Evolutionary conservation across 192 early-diverging fungal species (phyloP).

Genomic region (Coemansia sp.): DNA sequence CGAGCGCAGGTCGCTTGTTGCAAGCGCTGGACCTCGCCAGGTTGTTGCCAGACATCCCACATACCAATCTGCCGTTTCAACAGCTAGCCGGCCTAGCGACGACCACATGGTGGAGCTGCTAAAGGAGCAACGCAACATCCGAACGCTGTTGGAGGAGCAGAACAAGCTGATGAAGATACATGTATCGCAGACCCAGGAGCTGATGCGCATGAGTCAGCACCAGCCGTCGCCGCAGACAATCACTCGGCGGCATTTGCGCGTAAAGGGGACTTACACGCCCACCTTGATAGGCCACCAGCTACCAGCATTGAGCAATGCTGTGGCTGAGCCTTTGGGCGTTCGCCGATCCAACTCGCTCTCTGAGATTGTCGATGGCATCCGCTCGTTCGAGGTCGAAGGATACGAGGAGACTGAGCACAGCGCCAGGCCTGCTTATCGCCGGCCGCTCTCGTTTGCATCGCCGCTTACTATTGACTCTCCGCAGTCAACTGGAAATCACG

Average conservation of each 20-base stretch:
- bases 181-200: constrained; percentile 49
- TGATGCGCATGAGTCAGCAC: constrained; percentile 35
- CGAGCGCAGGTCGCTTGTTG: background rate
- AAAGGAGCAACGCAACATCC: constrained; percentile 51
- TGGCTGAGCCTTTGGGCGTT: constrained; percentile 2
- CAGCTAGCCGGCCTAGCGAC: background rate
- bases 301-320: background rate
- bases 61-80: background rate
- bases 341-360: constrained; percentile 51
- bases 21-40: background rate
- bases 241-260: constrained; percentile 47
- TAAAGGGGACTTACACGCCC: constrained; percentile 45
- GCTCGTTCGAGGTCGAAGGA: constrained; percentile 52
- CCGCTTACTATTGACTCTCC: constrained; percentile 1
- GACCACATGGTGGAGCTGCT: constrained; percentile 33
- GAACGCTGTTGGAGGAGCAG: constrained; percentile 44
- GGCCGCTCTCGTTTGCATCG: constrained; percentile 23
- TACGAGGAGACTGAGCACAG: constrained; percentile 52
- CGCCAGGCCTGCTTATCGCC: background rate
- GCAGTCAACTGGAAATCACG: background rate
- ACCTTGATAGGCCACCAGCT: constrained; percentile 8
- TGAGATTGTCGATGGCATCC: constrained; percentile 49
- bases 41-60: background rate
- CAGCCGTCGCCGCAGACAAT: constrained; percentile 49
- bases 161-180: constrained; percentile 46